Percentiles rank a stretch among this genome's conserved stretches.
phyloP scores from a whole-genome alignment of 2,329 filamentous ascomycete species.

The Colletotrichum godetiae region DNA sequence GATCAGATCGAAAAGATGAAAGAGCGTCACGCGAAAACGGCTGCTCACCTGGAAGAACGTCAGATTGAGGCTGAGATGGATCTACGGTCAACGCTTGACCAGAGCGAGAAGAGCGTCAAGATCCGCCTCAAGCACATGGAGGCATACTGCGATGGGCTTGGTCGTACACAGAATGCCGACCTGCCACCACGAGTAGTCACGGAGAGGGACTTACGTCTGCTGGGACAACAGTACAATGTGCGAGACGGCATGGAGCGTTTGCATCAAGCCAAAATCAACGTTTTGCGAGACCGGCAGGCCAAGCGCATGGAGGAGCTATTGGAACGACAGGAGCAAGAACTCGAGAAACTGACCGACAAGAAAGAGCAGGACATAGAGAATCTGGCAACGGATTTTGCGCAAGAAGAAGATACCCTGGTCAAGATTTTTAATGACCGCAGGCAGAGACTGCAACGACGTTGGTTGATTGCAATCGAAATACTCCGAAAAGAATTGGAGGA shows the following conservation, averaged over 20 bases:
- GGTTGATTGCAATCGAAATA: constrained; percentile 65
- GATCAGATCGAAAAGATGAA: constrained; percentile 63
- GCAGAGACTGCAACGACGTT: constrained; percentile 58
- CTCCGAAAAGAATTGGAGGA: constrained; percentile 64
- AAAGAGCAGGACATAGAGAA: constrained; percentile 60
- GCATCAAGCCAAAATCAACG: constrained; percentile 71
- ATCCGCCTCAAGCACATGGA: constrained; percentile 75
- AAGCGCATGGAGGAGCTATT: constrained; percentile 71
- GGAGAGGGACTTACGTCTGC: constrained; percentile 67
- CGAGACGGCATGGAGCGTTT: constrained; percentile 69
- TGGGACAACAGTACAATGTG: constrained; percentile 70
- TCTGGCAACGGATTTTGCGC: constrained; percentile 57
- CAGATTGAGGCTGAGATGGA: constrained; percentile 74
- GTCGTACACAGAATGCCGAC: constrained; percentile 49
- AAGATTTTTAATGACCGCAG: constrained; percentile 58
- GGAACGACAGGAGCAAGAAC: constrained; percentile 64
- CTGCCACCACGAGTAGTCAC: constrained; percentile 67
- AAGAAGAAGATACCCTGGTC: constrained; percentile 62
- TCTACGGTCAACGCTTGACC: constrained; percentile 63
- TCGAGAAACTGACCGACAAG: constrained; percentile 57
- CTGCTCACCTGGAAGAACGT: constrained; percentile 68
- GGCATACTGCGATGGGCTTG: constrained; percentile 69
- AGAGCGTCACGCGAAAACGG: constrained; percentile 64
- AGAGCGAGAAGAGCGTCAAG: constrained; percentile 66
- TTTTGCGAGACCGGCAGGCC: constrained; percentile 72